phyloP scores from a whole-genome alignment of 176 grass and related monocot genomes.

The Musa acuminata region DNA sequence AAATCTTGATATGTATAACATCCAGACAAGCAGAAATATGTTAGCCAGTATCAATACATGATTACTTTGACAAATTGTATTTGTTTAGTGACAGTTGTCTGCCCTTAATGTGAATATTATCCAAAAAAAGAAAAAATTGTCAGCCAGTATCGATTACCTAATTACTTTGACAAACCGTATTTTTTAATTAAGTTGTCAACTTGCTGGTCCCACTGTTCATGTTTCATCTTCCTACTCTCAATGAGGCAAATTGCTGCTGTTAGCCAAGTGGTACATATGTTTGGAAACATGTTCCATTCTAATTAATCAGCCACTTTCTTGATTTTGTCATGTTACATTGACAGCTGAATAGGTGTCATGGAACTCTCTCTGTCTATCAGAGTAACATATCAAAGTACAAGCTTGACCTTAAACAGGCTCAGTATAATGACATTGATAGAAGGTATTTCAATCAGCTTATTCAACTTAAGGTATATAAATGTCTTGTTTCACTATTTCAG shows the following conservation, averaged over 20 bases:
- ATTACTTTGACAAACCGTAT: neutral
- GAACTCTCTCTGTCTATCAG: conserved; percentile 77
- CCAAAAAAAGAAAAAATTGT: no score
- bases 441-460: conserved; percentile 84
- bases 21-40: no score
- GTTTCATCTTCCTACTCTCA: neutral
- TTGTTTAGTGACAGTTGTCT: no score
- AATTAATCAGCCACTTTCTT: neutral
- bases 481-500: conserved; percentile 19
- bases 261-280: neutral
- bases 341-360: conserved; percentile 86
- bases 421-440: conserved; percentile 90
- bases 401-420: conserved; percentile 80
- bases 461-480: conserved; percentile 78
- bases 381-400: conserved; percentile 91
- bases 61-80: neutral
- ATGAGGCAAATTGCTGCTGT: neutral
- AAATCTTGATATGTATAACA: neutral
- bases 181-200: no score
- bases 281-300: neutral
- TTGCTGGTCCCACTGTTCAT: neutral
- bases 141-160: neutral
- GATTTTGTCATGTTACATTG: conserved; percentile 28
- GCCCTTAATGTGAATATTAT: neutral
- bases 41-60: neutral